These are phyloP conservation scores for Pulveroboletus sp. DNA, from an alignment of 768 basidiomycete genomes.

Conservation along the genomic window DNA sequence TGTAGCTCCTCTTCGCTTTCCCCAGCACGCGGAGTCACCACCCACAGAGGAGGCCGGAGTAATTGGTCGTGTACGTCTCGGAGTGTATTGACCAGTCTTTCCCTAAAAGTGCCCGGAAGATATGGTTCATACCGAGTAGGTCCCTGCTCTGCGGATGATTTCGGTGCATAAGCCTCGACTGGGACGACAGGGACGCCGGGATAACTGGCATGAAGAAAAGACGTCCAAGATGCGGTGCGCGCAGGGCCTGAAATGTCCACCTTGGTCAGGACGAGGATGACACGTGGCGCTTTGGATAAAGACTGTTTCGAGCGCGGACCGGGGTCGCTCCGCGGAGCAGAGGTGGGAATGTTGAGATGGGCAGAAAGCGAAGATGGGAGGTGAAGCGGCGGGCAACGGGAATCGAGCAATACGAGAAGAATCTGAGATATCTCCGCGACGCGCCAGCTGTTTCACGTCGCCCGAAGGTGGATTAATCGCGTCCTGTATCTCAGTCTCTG, in stretches of 20 bases:
- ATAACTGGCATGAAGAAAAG: slow-evolving; percentile 50
- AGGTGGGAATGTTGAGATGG: slow-evolving; percentile 43
- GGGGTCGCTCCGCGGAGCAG: background rate
- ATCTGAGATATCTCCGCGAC: slow-evolving; percentile 90
- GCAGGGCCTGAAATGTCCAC: slow-evolving; percentile 75
- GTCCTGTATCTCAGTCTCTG: background rate
- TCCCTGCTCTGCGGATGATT: slow-evolving; percentile 41
- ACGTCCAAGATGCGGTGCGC: slow-evolving; percentile 62
- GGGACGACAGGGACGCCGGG: slow-evolving; percentile 60
- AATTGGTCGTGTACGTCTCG: slow-evolving; percentile 63
- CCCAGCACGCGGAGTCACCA: slow-evolving; percentile 33
- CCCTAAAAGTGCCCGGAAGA: slow-evolving; percentile 63
- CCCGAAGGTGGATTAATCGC: background rate
- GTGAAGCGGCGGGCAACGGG: slow-evolving; percentile 84
- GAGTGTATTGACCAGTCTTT: slow-evolving; percentile 61
- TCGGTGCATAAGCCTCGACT: slow-evolving; percentile 73
- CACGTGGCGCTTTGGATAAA: slow-evolving; percentile 18
- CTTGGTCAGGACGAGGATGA: slow-evolving; percentile 83
- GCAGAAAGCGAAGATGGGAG: slow-evolving; percentile 72
- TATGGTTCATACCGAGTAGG: slow-evolving; percentile 54
- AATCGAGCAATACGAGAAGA: slow-evolving; percentile 82
- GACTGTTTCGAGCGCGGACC: slow-evolving; percentile 29
- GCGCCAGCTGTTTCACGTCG: slow-evolving; percentile 67
- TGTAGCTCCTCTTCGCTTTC: slow-evolving; percentile 45
- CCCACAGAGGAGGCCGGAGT: slow-evolving; percentile 59